Conservation (phyloP, 129 eudicot species). For the Arctium minus region DNA sequence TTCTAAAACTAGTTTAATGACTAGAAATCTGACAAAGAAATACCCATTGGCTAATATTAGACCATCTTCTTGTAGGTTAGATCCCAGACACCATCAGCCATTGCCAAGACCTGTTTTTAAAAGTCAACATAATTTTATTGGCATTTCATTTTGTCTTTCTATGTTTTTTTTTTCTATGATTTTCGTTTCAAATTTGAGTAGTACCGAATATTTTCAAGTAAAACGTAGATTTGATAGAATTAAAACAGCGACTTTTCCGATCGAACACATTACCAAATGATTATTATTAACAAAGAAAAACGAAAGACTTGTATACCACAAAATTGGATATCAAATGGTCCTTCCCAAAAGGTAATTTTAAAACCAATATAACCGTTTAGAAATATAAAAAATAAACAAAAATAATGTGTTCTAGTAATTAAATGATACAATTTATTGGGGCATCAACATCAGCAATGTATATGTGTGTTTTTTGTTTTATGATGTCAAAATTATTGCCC, state of each 20-base stretch:
- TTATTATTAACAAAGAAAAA: not conserved
- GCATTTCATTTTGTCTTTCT: not conserved
- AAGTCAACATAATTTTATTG: not conserved
- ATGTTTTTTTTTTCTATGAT: not conserved
- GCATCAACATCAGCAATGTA: not conserved
- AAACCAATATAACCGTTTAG: not conserved
- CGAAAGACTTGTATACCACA: not conserved
- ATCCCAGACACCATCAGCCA: not conserved
- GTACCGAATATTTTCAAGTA: not conserved
- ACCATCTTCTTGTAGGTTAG: conserved; percentile 6
- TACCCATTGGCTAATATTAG: not conserved
- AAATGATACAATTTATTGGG: not conserved
- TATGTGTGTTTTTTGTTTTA: too few relatives aligned
- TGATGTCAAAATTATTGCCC: too few relatives aligned
- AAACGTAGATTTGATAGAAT: not conserved
- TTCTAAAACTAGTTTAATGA: not conserved
- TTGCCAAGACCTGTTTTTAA: not conserved
- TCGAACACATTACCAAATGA: not conserved
- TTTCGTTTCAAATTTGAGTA: not conserved
- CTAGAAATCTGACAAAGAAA: conserved; percentile 1
- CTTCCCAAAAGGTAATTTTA: not conserved
- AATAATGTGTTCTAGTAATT: too few relatives aligned
- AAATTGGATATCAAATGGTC: not conserved
- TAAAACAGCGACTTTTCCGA: not conserved
- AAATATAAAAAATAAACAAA: not conserved